Percentiles rank a stretch among this genome's conserved stretches.
These are phyloP conservation scores for Salix udensis DNA, from an alignment of 345 rosid genomes.

Conservation along the genomic window DNA sequence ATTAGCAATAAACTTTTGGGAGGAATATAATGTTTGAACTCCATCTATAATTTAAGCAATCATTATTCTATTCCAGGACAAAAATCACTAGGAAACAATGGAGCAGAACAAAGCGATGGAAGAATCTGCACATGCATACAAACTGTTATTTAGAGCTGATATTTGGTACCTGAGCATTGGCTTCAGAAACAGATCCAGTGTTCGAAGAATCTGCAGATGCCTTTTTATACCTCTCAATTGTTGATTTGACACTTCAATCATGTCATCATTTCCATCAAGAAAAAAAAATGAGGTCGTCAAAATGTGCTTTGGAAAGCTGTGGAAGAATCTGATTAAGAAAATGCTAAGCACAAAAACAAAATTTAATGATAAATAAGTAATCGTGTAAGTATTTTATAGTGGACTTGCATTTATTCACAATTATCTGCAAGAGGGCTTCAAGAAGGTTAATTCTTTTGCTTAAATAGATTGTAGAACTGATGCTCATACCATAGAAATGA, in stretches of 20 bases:
- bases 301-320: background rate
- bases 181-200: constrained; percentile 70
- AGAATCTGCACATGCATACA: background rate
- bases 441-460: background rate
- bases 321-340: background rate
- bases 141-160: background rate
- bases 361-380: background rate
- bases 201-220: constrained; percentile 58
- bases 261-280: background rate
- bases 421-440: background rate
- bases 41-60: background rate
- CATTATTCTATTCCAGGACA: no score
- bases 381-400: background rate
- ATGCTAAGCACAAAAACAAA: background rate
- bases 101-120: background rate
- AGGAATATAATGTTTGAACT: background rate
- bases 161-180: constrained; percentile 75
- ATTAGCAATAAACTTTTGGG: background rate
- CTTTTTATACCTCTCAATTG: constrained; percentile 95
- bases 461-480: background rate
- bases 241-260: constrained; percentile 69
- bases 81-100: background rate
- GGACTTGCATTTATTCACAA: background rate
- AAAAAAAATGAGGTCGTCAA: background rate
- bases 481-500: background rate